Evolutionary conservation across 257 asterid species (phyloP).

Genomic region (Jacaranda copaia): DNA sequence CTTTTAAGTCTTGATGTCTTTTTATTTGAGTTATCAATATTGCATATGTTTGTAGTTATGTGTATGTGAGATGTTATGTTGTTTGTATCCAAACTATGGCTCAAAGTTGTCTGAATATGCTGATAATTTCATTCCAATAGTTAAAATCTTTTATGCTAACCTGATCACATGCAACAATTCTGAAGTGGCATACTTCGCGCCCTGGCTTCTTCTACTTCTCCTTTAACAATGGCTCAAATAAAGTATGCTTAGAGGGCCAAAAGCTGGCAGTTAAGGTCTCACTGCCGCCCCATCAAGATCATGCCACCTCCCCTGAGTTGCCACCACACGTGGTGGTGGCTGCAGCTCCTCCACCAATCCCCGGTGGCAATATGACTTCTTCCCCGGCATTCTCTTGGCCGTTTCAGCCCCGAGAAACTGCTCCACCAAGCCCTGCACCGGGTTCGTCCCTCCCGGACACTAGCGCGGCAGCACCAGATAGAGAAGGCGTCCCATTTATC

Average conservation of each 20-base stretch:
- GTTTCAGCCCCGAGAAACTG: slow-evolving; percentile 62
- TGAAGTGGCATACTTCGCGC: slow-evolving; percentile 89
- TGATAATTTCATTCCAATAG: background rate
- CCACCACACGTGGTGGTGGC: slow-evolving; percentile 38
- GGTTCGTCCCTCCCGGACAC: slow-evolving; percentile 45
- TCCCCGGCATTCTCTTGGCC: slow-evolving; percentile 95
- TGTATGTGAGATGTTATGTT: too few species aligned
- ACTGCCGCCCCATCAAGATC: slow-evolving; percentile 42
- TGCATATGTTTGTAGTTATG: background rate
- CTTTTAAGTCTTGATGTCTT: background rate
- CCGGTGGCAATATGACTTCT: slow-evolving; percentile 81
- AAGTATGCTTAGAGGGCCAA: slow-evolving; percentile 71
- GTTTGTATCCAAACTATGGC: background rate
- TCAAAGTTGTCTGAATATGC: background rate
- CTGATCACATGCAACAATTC: background rate
- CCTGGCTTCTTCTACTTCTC: slow-evolving; percentile 86
- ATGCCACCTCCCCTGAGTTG: slow-evolving; percentile 42
- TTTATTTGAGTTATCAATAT: background rate
- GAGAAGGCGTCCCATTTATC: slow-evolving; percentile 76
- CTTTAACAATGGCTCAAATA: slow-evolving; percentile 73
- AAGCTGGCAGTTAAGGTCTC: slow-evolving; percentile 69
- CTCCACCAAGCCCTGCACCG: slow-evolving; percentile 78
- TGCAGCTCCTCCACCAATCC: slow-evolving; percentile 50
- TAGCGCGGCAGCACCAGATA: slow-evolving; percentile 59
- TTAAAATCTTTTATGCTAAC: too few species aligned